Conservation (phyloP, 1,284 basidiomycete genomes). For the Ustilago vetiveriae region DNA sequence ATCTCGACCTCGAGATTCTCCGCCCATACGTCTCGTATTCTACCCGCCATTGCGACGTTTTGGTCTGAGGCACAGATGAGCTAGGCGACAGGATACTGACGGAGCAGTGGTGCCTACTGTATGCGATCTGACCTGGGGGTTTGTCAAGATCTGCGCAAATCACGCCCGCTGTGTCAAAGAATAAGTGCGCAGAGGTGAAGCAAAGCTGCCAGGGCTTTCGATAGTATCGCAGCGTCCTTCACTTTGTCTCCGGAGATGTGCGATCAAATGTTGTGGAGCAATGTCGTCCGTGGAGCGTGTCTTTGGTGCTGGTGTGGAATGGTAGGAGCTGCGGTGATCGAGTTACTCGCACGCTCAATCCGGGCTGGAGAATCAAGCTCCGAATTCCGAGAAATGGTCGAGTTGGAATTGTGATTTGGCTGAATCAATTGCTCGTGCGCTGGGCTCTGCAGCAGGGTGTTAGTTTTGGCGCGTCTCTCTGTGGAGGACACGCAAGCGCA, state of each 20-base stretch:
- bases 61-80: not conserved
- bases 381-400: slow-evolving; percentile 13
- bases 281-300: slow-evolving; percentile 1
- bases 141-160: no score
- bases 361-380: slow-evolving; percentile 1
- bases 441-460: not conserved
- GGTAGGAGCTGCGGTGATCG: slow-evolving; percentile 24
- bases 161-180: no score
- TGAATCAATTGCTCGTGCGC: slow-evolving; percentile 7
- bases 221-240: no score
- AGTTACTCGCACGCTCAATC: slow-evolving; percentile 11
- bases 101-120: no score
- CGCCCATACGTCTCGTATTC: slow-evolving; percentile 82
- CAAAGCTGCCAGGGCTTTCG: no score
- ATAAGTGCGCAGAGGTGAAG: no score
- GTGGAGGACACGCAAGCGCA: slow-evolving; percentile 36
- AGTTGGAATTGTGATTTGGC: slow-evolving; percentile 4
- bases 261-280: not conserved
- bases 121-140: no score
- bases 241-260: no score
- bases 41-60: slow-evolving; percentile 52
- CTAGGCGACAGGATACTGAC: no score
- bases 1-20: slow-evolving; percentile 93
- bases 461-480: slow-evolving; percentile 17
- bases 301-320: not conserved